Evolutionary conservation across 176 grass and related monocot genomes (phyloP), one percentile per base, ranked within the genome.

Genomic region (Neostapfia colusana): DNA sequence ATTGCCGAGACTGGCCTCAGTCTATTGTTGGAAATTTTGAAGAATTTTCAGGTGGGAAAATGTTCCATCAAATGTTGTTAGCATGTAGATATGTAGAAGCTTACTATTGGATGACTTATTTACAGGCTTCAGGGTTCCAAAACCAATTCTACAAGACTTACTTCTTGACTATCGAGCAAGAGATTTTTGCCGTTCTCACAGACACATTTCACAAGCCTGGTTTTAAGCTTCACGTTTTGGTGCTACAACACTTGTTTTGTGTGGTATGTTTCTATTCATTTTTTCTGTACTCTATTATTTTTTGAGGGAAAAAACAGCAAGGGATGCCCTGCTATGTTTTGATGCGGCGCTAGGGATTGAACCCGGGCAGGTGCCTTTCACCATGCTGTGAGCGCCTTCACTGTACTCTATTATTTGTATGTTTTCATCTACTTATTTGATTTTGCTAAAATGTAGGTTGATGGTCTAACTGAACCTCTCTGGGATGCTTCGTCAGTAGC

Each of bases 61-160:
- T 37, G 5, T 6, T 70, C 26, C 45, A 80, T 50, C 23, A 36
- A 70, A 70, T 60, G 3, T 49, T 43, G 3, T 69, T 31, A 20
- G 11, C 17, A 63, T 51, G 63, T 24, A 69, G 11, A 35, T 20
- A 28, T 75, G 41, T 41, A 50, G 36, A 53, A 70, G 59, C 78
- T 77, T 58, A 81, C 31, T 51, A 8, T 85, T 65, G 72, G 41
- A 66, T 76, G 18, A 49, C 3, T 28, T 13, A 13, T 24, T 86
- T 80, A 11, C 87, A 99, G 96, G 73, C 90, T 78, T 95, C 96
- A 24, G 96, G 81, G 55, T 99, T 99, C 76, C 89, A 87, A 31
- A 99, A 99, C 70, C 96, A 95, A 83, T 99, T 99, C 88, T 99
- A 95, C 71, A 90, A 93, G 79, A 95, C 92, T 10, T 99, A 95